Base-by-base conservation (phyloP, 2,329 filamentous ascomycete genomes). In the Catunica adiposa region DNA sequence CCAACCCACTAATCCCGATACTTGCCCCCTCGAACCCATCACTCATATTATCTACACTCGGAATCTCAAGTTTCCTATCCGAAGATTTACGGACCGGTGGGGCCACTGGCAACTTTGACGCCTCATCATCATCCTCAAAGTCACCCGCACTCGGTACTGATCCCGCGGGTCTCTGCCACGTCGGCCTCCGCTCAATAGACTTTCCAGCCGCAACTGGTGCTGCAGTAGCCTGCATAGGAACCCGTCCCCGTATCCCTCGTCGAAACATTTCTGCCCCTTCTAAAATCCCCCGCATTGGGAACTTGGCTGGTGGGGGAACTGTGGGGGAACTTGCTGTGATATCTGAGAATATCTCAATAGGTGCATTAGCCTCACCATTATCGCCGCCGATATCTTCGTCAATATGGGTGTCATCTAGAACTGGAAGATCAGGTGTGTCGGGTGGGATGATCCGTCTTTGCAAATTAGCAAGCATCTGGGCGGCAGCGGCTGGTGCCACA, bases 381-480 rank as follows among this genome's bases (percentile, higher is more conserved):
- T 20, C 15, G 20, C 40, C 40, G 15, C n/a, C 1, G 40, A 44
- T 44, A 20, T 20, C 40, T 22, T n/a, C 40, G 20, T 22, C 5
- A 22, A 44, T 17, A 8, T n/a, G 15, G 40, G 40, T 8, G 11
- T 11, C 11, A 34, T 34, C 15, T n/a, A 44, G 1, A 44, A 44
- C 40, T 3, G 40, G 40, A n/a, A 44, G 11, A 7, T 48, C 44
- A 1, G 20, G 11, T 5, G 23, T 22, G 9, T 48, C 22, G 20
- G 22, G 17, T 15, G 44, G 44, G 5, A 48, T 26, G 11, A 48
- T 4, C 44, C 23, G 7, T n/a, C 22, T 48, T 4, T 48, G 69
- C 34, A 83, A 63, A 57, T 83, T 83, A 54, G 72, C 76, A 47
- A 82, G 70, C 11, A 83, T 65, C 60, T 77, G 71, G 4, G 76